Base-by-base conservation (phyloP, 2,329 filamentous ascomycete species). In the Aspergillus intermedius region DNA sequence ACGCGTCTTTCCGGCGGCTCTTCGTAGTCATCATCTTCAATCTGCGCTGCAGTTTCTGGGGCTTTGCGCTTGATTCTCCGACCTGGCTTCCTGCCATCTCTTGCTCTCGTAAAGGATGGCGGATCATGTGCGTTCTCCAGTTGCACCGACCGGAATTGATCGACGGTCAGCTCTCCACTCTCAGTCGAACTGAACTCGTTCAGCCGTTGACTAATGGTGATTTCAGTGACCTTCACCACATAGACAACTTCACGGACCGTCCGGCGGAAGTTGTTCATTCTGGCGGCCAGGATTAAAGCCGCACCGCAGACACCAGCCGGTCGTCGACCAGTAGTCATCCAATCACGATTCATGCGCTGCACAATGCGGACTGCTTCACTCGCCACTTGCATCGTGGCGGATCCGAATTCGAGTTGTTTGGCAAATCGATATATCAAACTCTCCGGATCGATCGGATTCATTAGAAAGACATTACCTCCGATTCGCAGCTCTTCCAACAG, bases 251-350 rank as follows among this genome's bases (percentile, higher is more conserved):
- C 93, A 25, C 90, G 82, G 10, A 95, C 83, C 0, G 90, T 95
- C 15, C 93, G 84, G 41, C 91, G 86, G 65, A 94, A 98, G 69
- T 97, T 97, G 78, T 96, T 95, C 86, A 97, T 97, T 46, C 93
- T 87, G 7, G 93, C 91, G 5, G 93, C 93, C 66, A 98, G 85
- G 52, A 98, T 87, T 43, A 98, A 79, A 57, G 91, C 95, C 10
- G 93, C 93, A 53, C 93, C 93, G 66, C 91, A 96, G 47, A 97
- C 85, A 56, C 93, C 93, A 5, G 91, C 91, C 13, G 93, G 93
- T 37, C 93, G 85, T 61, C 93, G 87, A 59, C 93, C 93, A 65
- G 91, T 89, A 42, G 91, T 86, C 82, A 98, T 97, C 91, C 93
- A 97, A 71, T 98, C 93, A 47, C 88, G 79, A 56, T 88, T 91